Conservation (phyloP, 2,329 filamentous ascomycete species). For the Esteya vermicola region DNA sequence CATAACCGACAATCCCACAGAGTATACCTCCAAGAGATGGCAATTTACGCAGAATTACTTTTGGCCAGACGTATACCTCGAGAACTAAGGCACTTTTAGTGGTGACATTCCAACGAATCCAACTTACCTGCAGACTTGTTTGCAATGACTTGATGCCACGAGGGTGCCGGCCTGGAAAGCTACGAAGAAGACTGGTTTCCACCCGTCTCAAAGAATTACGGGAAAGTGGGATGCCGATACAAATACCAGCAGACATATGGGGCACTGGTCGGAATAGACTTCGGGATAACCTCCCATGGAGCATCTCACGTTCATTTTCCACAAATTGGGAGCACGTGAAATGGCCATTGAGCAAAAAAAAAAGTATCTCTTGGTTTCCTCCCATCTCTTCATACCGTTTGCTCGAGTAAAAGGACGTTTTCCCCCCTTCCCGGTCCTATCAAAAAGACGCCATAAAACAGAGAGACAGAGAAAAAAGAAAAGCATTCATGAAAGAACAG, state of each 20-base stretch:
- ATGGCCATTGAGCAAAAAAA: constrained; percentile 51
- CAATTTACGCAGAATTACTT: constrained; percentile 42
- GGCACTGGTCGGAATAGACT: no score
- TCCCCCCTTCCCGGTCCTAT: constrained; percentile 6
- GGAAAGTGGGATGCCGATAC: no score
- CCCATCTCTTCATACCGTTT: constrained; percentile 4
- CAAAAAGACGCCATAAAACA: constrained; percentile 10
- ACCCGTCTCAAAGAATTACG: background rate
- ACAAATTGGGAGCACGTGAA: constrained; percentile 31
- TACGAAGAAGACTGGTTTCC: background rate
- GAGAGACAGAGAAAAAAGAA: constrained; percentile 1
- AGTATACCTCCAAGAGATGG: no score
- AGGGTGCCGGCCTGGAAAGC: no score
- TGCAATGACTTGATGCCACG: no score
- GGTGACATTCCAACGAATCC: no score
- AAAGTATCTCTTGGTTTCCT: constrained; percentile 16
- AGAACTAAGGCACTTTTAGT: constrained; percentile 59
- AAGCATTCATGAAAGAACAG: no score
- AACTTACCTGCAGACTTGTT: background rate
- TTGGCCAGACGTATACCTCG: constrained; percentile 93
- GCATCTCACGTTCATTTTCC: constrained; percentile 42
- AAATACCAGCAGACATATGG: no score
- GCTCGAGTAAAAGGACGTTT: constrained; percentile 7
- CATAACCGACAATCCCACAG: constrained; percentile 57
- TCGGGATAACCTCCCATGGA: constrained; percentile 67